These are phyloP conservation scores for Panicum virgatum DNA, from an alignment of 202 grass and related monocot genomes.

Conservation along the genomic window DNA sequence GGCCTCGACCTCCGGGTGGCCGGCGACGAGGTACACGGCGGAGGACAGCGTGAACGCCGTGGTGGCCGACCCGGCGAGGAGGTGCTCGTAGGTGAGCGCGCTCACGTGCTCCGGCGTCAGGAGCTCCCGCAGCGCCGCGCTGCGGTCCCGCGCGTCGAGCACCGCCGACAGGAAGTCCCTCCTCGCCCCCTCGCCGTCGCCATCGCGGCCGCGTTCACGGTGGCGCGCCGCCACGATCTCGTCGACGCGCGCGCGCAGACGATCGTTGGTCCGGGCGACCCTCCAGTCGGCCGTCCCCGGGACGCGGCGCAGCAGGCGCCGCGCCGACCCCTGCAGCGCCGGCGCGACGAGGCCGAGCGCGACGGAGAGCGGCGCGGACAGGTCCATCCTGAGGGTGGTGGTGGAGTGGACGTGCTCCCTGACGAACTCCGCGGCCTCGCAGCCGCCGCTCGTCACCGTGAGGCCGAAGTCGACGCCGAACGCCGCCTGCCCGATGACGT, in stretches of 20 bases:
- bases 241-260: constrained; percentile 57
- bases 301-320: constrained; percentile 49
- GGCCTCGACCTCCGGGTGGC: constrained; percentile 65
- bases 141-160: constrained; percentile 61
- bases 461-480: constrained; percentile 84
- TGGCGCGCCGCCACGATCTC: constrained; percentile 56
- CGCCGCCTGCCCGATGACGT: constrained; percentile 75
- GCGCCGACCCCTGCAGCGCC: constrained; percentile 56
- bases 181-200: not conserved
- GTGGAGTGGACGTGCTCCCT: constrained; percentile 73
- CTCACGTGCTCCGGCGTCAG: constrained; percentile 76
- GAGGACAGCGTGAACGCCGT: constrained; percentile 89
- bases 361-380: constrained; percentile 69
- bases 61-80: constrained; percentile 83
- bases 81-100: constrained; percentile 92
- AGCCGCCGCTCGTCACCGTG: constrained; percentile 26
- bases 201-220: not conserved
- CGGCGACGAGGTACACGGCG: constrained; percentile 73
- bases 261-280: constrained; percentile 53
- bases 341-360: too few species aligned
- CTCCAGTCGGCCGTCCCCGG: constrained; percentile 61
- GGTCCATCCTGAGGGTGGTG: constrained; percentile 77
- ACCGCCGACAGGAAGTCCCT: constrained; percentile 72
- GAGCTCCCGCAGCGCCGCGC: too few species aligned
- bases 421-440: constrained; percentile 59